Evolutionary conservation across 768 basidiomycete species (phyloP).

Genomic region (Boletus barrowsii): DNA sequence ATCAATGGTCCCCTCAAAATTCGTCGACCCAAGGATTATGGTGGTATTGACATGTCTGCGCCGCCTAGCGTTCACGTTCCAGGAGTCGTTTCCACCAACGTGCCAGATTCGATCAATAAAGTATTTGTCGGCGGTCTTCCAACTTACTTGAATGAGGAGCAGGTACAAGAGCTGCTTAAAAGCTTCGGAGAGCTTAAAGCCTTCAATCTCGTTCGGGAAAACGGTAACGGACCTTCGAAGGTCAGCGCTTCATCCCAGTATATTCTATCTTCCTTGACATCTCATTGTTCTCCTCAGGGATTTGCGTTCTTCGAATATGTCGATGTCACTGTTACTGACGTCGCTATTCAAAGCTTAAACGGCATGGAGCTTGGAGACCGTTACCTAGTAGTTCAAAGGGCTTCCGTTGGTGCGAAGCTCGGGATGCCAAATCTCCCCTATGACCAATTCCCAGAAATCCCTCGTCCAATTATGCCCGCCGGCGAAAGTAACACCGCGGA

Average conservation of each 20-base stretch:
- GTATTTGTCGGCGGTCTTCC: constrained; percentile 96
- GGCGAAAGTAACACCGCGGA: constrained; percentile 59
- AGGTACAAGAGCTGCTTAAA: constrained; percentile 96
- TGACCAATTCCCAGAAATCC: constrained; percentile 80
- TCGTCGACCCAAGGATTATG: constrained; percentile 95
- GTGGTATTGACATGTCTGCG: constrained; percentile 64
- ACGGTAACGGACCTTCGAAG: constrained; percentile 84
- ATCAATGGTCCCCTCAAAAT: constrained; percentile 95
- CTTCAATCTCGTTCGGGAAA: constrained; percentile 97
- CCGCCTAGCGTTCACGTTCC: constrained; percentile 78
- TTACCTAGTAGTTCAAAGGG: constrained; percentile 93
- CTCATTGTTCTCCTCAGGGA: constrained; percentile 52
- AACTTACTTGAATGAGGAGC: constrained; percentile 94
- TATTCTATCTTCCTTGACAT: background rate
- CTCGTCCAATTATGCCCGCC: constrained; percentile 85
- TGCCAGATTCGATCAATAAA: constrained; percentile 97
- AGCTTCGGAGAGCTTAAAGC: constrained; percentile 96
- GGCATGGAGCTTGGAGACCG: constrained; percentile 98
- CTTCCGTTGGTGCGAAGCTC: constrained; percentile 88
- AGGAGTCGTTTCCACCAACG: constrained; percentile 93
- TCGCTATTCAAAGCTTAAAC: constrained; percentile 93
- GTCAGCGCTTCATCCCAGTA: constrained; percentile 36
- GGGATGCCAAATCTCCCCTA: constrained; percentile 66
- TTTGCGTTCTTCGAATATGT: constrained; percentile 99
- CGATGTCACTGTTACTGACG: constrained; percentile 83